Evolutionary conservation across 257 asterid genomes (phyloP), one percentile per base, ranked within the genome.

Genomic region (Lavandula angustifolia): DNA sequence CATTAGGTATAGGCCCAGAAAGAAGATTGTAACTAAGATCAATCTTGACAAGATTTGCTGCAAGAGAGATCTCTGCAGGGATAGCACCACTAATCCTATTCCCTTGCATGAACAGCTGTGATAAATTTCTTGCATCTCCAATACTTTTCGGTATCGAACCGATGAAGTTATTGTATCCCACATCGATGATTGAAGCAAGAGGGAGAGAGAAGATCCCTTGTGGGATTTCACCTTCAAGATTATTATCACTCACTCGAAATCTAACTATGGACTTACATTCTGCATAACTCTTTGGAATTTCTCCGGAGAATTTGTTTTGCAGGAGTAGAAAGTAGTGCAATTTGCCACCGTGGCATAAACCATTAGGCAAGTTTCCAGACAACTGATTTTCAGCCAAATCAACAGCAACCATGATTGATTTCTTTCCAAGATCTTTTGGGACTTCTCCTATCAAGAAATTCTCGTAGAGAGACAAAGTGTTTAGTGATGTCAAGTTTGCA

Each of bases 351-450:
- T 70, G 69, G 77, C 99, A 94, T 11, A 85, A 61, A 1, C 80
- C 80, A 1, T 81, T 80, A 0, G 99, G 99, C 18, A 94, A 71
- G 12, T 66, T 74, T 22, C 99, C 99, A 0, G 88, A 75, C 10
- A 92, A 46, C 17, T 52, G 82, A 71, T 92, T 92, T 51, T 92
- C 99, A 0, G 99, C 86, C 71, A 92, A 55, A 71, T 92, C 99
- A 66, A 92, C n/a, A 10, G 81, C 96, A 4, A 69, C 80, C 35
- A 92, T 43, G 14, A 69, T 56, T 1, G 97, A 80, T 3, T 79
- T 80, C 29, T 58, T 71, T 29, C 99, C 99, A 9, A 92, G 87
- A 59, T 80, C 54, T 18, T 44, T 75, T 1, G 97, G 97, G 33
- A 92, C 74, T 55, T 82, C 83, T 13, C 97, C 99, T 0, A 88